phyloP scores from a whole-genome alignment of 495 filamentous ascomycete genomes.

The Hamigera avellanea region DNA sequence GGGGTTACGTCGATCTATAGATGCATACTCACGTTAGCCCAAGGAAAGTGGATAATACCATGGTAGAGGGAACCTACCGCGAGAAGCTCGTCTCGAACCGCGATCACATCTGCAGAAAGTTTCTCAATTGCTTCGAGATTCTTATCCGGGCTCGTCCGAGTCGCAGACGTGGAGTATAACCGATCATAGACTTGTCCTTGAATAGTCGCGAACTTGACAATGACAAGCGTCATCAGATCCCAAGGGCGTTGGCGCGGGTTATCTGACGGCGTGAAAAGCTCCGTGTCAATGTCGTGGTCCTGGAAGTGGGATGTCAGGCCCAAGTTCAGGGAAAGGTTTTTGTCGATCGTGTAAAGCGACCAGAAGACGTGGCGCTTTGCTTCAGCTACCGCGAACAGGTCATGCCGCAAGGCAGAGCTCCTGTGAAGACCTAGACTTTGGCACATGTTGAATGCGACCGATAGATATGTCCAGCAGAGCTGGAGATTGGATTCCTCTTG shows the following conservation, averaged over 20 bases:
- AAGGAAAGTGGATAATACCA: too few species aligned
- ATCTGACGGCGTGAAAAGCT: conserved; percentile 7
- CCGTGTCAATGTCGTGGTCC: conserved; percentile 16
- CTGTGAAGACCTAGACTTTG: conserved; percentile 14
- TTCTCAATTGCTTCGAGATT: conserved; percentile 4
- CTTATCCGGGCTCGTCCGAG: conserved; percentile 4
- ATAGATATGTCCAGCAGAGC: conserved; percentile 16
- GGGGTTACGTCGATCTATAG: conserved; percentile 13
- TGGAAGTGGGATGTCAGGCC: conserved; percentile 17
- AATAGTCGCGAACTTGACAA: conserved; percentile 12
- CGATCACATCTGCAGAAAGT: conserved; percentile 11
- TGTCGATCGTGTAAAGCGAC: conserved; percentile 17
- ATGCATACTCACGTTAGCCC: too few species aligned
- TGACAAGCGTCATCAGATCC: conserved; percentile 14
- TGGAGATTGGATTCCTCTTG: conserved; percentile 18
- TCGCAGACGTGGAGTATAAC: conserved; percentile 10
- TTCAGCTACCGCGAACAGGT: conserved; percentile 6
- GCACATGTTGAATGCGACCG: conserved; percentile 18
- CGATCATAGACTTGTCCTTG: conserved; percentile 16
- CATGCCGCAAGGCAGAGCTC: conserved; percentile 5
- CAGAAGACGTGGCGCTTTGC: conserved; percentile 16
- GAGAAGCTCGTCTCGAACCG: conserved; percentile 10
- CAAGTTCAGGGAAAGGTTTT: conserved; percentile 16
- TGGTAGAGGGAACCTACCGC: conserved; percentile 6
- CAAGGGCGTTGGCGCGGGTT: conserved; percentile 8